Base-by-base conservation (phyloP, 2,329 filamentous ascomycete species). In the Canariomyces notabilis region DNA sequence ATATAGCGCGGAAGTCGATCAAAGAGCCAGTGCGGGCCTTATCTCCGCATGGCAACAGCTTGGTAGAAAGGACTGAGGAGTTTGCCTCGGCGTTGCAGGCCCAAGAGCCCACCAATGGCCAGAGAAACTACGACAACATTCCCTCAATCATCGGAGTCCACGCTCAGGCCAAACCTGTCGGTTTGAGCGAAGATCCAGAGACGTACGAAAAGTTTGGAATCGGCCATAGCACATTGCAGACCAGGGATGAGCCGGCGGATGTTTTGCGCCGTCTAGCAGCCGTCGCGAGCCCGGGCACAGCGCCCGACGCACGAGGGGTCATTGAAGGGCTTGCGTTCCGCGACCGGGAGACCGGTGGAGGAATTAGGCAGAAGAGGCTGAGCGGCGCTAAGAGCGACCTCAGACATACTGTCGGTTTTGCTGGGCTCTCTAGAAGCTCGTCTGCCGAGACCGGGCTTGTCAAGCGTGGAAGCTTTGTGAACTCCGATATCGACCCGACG, bases 401-500 rank as follows among this genome's bases (percentile, higher is more conserved):
- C 14, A 68, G 63, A 45, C 69, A 67, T 16, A 69, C 66, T 3
- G 73, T 78, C 29, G 72, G 68, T 38, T 78, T 77, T 56, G 60
- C 64, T 5, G 69, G 69, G 23, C 57, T 78, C 32, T 64, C 61
- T 33, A 67, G 71, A 42, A 64, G 60, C 42, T 57, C 62, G 11
- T 77, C 75, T 2, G 62, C 61, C 20, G 75, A 76, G 38, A 76
- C 75, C 34, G 56, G 64, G 40, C 68, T 67, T 53, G 70, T 71
- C 53, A 78, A 77, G 61, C 65, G 67, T 45, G 69, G 67, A 29
- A 76, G 72, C 58, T 61, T 69, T 57, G 59, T 62, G 5, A 64
- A 69, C 48, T 79, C 76, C 0, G 76, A 80, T 45, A 57, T 64
- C 12, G 77, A 80, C 50, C 76, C 77, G 4, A 74, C 70, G 1